phyloP scores from a whole-genome alignment of 768 basidiomycete genomes.

The Asterophora lycoperdoides region DNA sequence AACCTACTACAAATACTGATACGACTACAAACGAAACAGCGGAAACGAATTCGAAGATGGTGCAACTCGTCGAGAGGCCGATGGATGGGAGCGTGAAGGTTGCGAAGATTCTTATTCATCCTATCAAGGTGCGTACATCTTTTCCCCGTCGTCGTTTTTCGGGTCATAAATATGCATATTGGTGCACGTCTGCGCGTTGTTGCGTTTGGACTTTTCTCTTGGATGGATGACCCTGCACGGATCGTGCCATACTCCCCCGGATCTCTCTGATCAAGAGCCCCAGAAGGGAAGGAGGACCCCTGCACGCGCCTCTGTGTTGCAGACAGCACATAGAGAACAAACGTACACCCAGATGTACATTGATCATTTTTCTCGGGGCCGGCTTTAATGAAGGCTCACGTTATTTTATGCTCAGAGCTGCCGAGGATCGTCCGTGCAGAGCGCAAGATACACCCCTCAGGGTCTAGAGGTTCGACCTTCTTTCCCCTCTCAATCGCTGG shows the following conservation, averaged over 20 bases:
- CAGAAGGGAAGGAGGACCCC: too few species aligned
- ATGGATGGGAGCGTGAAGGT: slow-evolving; percentile 37
- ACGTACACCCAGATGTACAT: too few species aligned
- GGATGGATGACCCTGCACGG: too few species aligned
- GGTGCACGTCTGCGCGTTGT: too few species aligned
- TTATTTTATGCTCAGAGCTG: slow-evolving; percentile 50
- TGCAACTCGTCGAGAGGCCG: slow-evolving; percentile 9
- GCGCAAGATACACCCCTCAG: slow-evolving; percentile 51
- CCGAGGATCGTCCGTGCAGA: slow-evolving; percentile 57
- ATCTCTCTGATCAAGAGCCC: too few species aligned
- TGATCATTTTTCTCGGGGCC: neutral
- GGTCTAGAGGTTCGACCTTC: slow-evolving; percentile 54
- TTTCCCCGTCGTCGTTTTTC: neutral
- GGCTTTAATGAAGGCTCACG: neutral
- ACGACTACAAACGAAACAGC: too few species aligned
- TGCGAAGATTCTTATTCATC: slow-evolving; percentile 59
- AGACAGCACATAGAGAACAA: too few species aligned
- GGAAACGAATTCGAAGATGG: too few species aligned
- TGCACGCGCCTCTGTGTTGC: too few species aligned
- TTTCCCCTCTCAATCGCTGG: slow-evolving; percentile 2
- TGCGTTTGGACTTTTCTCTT: too few species aligned
- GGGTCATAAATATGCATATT: neutral
- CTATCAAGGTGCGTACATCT: slow-evolving; percentile 62
- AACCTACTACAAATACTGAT: too few species aligned
- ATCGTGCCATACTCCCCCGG: too few species aligned